Evolutionary conservation across 352 stramenopile species (phyloP), one percentile per base, ranked within the genome.

Genomic region (Blastocystis sp.): DNA sequence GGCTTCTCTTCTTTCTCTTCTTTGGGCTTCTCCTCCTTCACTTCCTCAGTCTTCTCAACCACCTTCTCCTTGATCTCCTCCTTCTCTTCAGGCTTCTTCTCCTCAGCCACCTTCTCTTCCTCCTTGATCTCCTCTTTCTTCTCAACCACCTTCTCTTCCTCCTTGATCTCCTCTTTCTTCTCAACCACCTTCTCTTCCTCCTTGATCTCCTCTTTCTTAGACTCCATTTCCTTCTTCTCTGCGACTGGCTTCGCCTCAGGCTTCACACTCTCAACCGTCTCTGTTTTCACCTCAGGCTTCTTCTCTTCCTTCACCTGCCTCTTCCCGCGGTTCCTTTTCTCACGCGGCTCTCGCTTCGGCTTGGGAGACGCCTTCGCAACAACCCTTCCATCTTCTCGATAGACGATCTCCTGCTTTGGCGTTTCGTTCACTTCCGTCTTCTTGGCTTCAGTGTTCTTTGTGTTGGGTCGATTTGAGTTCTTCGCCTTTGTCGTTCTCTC

Each of bases 61-160:
- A 66, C 39, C 45, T 55, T 55, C 45, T 55, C 45, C 45, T 55
- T 55, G 16, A 55, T 6, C 41, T n/a, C n/a, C 50, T 81, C 66
- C 78, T 89, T 59, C 0, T 51, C 78, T 33, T 88, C 79, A 31
- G 62, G 19, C 50, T 9, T 29, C 62, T 89, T 80, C 74, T 66
- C 41, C 59, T 81, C 71, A 65, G 2, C 71, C 9, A 16, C 26
- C 12, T 10, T 1, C 6, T 9, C 24, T 16, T 62, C 62, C 62
- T 69, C 24, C 62, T 10, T 24, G 33, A 69, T 26, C 62, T 69
- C 69, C 19, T 10, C 24, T 13, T 24, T 3, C 16, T 26, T 16
- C 29, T 62, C 63, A 29, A 41, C 26, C 63, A 3, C 19, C n/a
- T 41, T 35, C 63, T 74, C 37, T 6, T 24, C 62, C 62, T 69